Conservation (phyloP, 1,284 basidiomycete species). For the Ganoderma boninense region DNA sequence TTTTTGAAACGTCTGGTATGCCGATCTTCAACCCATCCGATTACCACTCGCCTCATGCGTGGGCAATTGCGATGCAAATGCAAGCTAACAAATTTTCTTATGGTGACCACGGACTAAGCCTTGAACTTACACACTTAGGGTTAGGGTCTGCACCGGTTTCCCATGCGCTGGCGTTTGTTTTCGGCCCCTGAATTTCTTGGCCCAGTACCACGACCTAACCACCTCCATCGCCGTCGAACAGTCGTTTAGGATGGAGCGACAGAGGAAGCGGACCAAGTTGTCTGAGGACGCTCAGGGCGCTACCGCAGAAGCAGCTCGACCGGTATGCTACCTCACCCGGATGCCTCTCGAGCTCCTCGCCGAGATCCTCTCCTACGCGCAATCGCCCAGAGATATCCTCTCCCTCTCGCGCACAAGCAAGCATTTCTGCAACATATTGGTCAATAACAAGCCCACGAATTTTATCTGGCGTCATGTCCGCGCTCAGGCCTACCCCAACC, state of each 20-base stretch:
- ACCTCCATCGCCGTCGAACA: no score
- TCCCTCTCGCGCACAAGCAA: slow-evolving; percentile 58
- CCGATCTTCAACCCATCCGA: no score
- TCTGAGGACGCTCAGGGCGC: background rate
- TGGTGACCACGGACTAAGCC: no score
- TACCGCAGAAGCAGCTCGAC: background rate
- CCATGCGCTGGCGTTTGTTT: no score
- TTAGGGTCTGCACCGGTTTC: no score
- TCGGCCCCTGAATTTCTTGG: background rate
- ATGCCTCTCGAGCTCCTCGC: slow-evolving; percentile 57
- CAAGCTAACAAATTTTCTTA: no score
- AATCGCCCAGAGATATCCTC: slow-evolving; percentile 53
- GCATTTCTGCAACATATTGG: slow-evolving; percentile 54
- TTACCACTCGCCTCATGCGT: no score
- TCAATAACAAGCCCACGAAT: slow-evolving; percentile 46
- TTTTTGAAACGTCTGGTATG: background rate
- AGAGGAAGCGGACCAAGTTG: background rate
- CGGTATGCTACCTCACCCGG: slow-evolving; percentile 22
- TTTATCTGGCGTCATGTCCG: slow-evolving; percentile 63
- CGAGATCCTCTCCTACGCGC: slow-evolving; percentile 49
- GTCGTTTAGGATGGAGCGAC: background rate
- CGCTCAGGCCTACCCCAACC: slow-evolving; percentile 40
- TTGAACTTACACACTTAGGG: no score
- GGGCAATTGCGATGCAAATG: no score
- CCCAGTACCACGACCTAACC: background rate